Conservation (phyloP, 805 yeast species). For the Candida lessepsii region DNA sequence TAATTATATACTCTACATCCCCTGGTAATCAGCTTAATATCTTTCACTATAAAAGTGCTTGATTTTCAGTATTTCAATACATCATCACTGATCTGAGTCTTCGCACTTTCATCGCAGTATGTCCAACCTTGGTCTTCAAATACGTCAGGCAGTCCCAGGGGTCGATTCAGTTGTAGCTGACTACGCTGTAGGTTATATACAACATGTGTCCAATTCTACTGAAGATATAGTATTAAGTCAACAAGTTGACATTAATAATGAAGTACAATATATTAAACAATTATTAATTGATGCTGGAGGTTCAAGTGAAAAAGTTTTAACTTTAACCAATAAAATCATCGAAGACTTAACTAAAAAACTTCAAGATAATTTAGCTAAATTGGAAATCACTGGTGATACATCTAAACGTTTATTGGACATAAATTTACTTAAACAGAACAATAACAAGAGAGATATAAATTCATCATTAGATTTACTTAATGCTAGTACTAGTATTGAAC, state of each 20-base stretch:
- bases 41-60: no score
- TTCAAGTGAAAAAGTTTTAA: conserved; percentile 49
- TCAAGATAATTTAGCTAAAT: conserved; percentile 65
- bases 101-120: conserved; percentile 17
- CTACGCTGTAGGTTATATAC: conserved; percentile 88
- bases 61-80: no score
- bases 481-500: conserved; percentile 82
- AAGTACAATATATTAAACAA: conserved; percentile 63
- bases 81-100: not conserved
- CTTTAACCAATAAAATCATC: conserved; percentile 46
- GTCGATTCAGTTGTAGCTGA: conserved; percentile 85
- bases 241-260: conserved; percentile 63
- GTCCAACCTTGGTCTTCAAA: conserved; percentile 51
- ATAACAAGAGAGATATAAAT: conserved; percentile 67
- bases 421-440: conserved; percentile 58
- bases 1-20: no score
- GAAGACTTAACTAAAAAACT: conserved; percentile 52
- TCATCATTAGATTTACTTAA: conserved; percentile 75
- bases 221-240: conserved; percentile 81
- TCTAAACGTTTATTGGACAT: conserved; percentile 83
- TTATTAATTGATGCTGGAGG: conserved; percentile 86
- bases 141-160: conserved; percentile 82
- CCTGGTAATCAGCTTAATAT: no score
- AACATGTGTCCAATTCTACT: conserved; percentile 73
- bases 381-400: conserved; percentile 80